phyloP scores from a whole-genome alignment of 192 early-diverging fungal species.

The Spinellus fusiger region DNA sequence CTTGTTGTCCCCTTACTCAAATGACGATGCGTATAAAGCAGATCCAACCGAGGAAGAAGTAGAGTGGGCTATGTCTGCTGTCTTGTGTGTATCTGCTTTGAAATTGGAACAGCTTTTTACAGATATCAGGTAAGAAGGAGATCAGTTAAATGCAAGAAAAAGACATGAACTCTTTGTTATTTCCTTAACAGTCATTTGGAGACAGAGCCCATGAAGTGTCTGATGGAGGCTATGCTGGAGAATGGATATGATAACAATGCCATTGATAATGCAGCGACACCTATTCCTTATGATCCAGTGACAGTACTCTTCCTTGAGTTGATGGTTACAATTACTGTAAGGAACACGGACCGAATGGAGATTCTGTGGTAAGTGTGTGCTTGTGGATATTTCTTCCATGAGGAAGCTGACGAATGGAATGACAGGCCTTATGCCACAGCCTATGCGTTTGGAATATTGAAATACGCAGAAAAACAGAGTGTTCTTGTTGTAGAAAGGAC shows the following conservation, averaged over 20 bases:
- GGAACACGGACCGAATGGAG: slow-evolving; percentile 70
- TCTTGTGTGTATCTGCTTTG: slow-evolving; percentile 65
- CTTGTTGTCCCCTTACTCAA: slow-evolving; percentile 58
- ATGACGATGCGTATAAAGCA: slow-evolving; percentile 44
- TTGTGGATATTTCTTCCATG: neutral
- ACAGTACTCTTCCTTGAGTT: slow-evolving; percentile 74
- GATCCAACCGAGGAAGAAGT: slow-evolving; percentile 71
- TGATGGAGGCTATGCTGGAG: slow-evolving; percentile 53
- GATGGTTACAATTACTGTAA: slow-evolving; percentile 65
- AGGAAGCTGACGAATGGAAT: neutral
- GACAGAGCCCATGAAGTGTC: slow-evolving; percentile 49
- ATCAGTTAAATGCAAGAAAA: neutral
- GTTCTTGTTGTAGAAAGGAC: slow-evolving; percentile 69
- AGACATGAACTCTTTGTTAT: neutral
- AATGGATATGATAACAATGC: slow-evolving; percentile 31
- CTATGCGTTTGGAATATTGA: slow-evolving; percentile 68
- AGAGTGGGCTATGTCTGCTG: slow-evolving; percentile 54
- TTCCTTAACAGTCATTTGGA: slow-evolving; percentile 52
- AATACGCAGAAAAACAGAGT: slow-evolving; percentile 55
- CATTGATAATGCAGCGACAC: slow-evolving; percentile 13
- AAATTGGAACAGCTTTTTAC: slow-evolving; percentile 65
- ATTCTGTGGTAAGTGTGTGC: slow-evolving; percentile 37
- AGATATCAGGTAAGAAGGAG: slow-evolving; percentile 52
- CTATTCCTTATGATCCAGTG: slow-evolving; percentile 52
- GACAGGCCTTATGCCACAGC: slow-evolving; percentile 60